Base-by-base conservation (phyloP, 192 early-diverging fungal species). In the Coemansia nantahalensis region DNA sequence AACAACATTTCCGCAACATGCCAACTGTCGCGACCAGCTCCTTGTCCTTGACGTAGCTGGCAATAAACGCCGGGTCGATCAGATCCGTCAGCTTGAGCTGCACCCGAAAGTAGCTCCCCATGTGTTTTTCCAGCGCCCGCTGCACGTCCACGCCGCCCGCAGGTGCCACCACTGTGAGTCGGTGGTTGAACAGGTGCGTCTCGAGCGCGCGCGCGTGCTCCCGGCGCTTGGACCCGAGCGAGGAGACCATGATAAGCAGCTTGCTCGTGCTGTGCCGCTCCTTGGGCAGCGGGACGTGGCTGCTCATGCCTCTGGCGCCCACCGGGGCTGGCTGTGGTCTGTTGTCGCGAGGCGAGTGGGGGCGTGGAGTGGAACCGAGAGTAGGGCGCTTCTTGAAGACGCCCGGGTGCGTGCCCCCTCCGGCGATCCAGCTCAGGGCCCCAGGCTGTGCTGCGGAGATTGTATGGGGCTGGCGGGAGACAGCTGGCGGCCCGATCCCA, bases 251-350 rank as follows among this genome's bases (percentile, higher is more conserved):
- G 14, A 67, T 56, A 46, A 49, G 64, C 2, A 76, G 65, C 45
- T 76, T 76, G 65, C 59, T 76, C 39, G 68, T 67, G 56, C 45
- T 63, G 72, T 76, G 65, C 10, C 53, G 52, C 18, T 76, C 65
- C 18, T 42, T 48, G 14, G 72, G 72, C 43, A 68, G 65, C 39
- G 65, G 60, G 13, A 76, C 44, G 28, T 76, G 72, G 45, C 72
- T 76, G 28, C 72, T 76, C 72, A 76, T 76, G 12, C 1, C 31
- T 32, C n/a, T n/a, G n/a, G n/a, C n/a, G 18, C 18, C 18, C n/a
- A n/a, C n/a, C n/a, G n/a, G n/a, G n/a, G n/a, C n/a, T n/a, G n/a
- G 26, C 26, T 28, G 26, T 28, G 26, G 4, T 28, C 26, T 28
- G n/a, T n/a, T n/a, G n/a, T n/a, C n/a, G n/a, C n/a, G n/a, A n/a